Base-by-base conservation (phyloP, 179 eudicot species). In the Camellia oleifera region DNA sequence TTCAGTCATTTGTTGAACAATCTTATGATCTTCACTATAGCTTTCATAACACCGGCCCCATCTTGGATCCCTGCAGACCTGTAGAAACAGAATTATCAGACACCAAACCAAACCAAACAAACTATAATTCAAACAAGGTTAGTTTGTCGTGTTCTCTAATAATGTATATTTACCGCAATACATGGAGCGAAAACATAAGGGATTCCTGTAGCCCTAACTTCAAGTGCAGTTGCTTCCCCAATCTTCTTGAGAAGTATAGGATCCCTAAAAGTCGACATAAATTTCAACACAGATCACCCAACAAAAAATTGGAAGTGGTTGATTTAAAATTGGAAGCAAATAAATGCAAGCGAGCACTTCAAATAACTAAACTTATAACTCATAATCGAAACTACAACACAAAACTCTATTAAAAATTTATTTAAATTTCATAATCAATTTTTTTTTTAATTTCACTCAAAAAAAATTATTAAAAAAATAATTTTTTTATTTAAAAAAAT, bases 31-130 rank as follows among this genome's bases (percentile, higher is more conserved):
- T 84, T 93, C 98, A 44, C 98, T 91, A 66, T 91, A 94, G 84
- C 98, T 94, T 81, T 94, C 98, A 26, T 89, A 94, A 23, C 97
- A 93, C 50, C 97, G 87, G 4, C 97, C 97, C 97, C 97, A 93
- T 84, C 97, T 89, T 7, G 95, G 95, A 84, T 93, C 97, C 72
- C 97, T 85, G 72, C 97, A 93, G 1, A 91, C 97, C 97, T 92
- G 78, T 74, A 74, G 50, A 14, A 63, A 57, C 12, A 69, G 11
- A 62, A 46, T 14, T 0, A 52, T 77, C 12, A 77, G 60, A 46
- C 40, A 40, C 52, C 32, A 74, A 58, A 54, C 46, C 4, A 26
- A 26, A 26, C 0, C 32, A 26, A 26, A 26, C 32, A 26, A 75
- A 40, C 18, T 60, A 52, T 74, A 13, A 18, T 18, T 69, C 26